Conservation (phyloP, 108 stramenopile genomes). For the Schizochytrium sp. region DNA sequence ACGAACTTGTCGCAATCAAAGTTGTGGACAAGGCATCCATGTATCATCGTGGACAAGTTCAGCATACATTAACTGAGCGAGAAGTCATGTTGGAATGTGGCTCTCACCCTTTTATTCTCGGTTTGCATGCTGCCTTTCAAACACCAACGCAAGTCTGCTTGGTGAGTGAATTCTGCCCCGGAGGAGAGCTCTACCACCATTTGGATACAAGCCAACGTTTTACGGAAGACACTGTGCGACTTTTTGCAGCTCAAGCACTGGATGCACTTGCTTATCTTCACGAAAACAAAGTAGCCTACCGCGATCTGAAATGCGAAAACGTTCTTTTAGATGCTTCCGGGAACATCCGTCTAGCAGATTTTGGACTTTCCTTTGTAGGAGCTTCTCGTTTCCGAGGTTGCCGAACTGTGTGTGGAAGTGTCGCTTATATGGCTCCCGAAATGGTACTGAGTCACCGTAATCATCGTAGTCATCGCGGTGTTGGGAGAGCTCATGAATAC, state of each 20-base stretch:
- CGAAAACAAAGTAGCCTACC: slow-evolving; percentile 90
- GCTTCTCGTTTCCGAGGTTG: slow-evolving; percentile 48
- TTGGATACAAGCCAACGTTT: slow-evolving; percentile 94
- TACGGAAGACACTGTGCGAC: slow-evolving; percentile 85
- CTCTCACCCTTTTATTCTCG: slow-evolving; percentile 95
- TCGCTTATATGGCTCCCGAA: slow-evolving; percentile 79
- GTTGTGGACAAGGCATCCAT: slow-evolving; percentile 65
- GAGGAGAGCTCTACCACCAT: slow-evolving; percentile 98
- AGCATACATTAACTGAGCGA: slow-evolving; percentile 96
- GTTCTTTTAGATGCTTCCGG: slow-evolving; percentile 86
- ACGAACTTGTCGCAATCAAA: slow-evolving; percentile 70
- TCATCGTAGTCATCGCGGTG: slow-evolving; percentile 5
- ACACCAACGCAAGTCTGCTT: slow-evolving; percentile 94
- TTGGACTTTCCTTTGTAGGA: slow-evolving; percentile 72
- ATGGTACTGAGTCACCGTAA: slow-evolving; percentile 40
- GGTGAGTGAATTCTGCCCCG: slow-evolving; percentile 97
- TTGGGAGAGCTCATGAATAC: slow-evolving; percentile 9
- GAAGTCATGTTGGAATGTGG: slow-evolving; percentile 90
- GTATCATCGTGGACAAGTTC: slow-evolving; percentile 91
- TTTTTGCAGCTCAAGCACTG: slow-evolving; percentile 95
- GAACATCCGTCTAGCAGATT: slow-evolving; percentile 74
- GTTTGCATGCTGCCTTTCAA: slow-evolving; percentile 98
- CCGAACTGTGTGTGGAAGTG: slow-evolving; percentile 76
- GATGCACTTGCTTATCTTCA: slow-evolving; percentile 95
- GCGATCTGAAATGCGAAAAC: slow-evolving; percentile 97